Base-by-base conservation (phyloP, 2,329 filamentous ascomycete species). In the Beauveria sp. region DNA sequence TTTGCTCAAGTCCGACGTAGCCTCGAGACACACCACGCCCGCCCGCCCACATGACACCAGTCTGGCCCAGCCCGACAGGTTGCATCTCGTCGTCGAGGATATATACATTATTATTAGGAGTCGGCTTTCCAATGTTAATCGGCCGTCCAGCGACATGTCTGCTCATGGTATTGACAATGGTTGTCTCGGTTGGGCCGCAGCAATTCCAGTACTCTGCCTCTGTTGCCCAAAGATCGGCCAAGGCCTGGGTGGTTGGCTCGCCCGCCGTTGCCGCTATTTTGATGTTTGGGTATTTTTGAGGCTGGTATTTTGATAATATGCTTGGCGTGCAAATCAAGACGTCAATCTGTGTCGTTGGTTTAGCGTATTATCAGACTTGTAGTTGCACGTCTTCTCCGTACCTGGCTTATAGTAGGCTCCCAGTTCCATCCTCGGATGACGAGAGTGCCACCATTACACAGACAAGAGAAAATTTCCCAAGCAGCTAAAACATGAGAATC, bases 151-250 rank as follows among this genome's bases (percentile, higher is more conserved):
- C 71, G 20, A 72, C 67, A 66, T 85, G 82, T 45, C 73, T 72
- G 58, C 81, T 78, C 70, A 81, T 81, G 5, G 82, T 83, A 69
- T 86, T 85, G 58, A 86, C 76, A 56, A 86, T 83, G 1, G 80
- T 85, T 16, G 82, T 81, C 67, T 86, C 83, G 0, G 83, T 85
- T 1, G 83, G 82, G 2, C 83, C 83, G 66, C 82, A 86, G 65
- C 81, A 79, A 70, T 85, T 86, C 75, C 73, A 81, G 67, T 81
- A 81, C 8, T 72, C 76, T 28, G 73, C 75, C 58, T 77, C 70
- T 3, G 74, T 71, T 16, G 81, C 78, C 83, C 82, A 85, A 38
- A 79, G 71, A 64, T 85, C 82, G 6, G 82, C 82, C n/a, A 86
- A 73, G 77, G 70, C 66, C 67, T 77, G 73, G 7, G 74, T 72